phyloP scores from a whole-genome alignment of 345 rosid genomes.

The Melastoma malabathricum region DNA sequence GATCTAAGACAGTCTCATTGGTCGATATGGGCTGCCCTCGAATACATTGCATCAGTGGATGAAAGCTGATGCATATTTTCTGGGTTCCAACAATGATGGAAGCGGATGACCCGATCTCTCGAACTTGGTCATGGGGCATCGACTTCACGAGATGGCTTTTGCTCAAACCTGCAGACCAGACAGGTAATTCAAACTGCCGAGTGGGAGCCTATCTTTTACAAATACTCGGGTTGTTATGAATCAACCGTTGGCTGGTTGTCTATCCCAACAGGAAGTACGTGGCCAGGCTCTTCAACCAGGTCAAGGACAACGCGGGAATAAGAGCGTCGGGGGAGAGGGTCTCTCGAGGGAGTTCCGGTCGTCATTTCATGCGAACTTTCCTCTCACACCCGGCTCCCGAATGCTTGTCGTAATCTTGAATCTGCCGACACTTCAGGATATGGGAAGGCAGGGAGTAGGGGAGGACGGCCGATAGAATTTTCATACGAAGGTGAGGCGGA shows the following conservation, averaged over 20 bases:
- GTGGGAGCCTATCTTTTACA: no score
- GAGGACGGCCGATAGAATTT: constrained; percentile 4
- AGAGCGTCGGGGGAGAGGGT: constrained; percentile 68
- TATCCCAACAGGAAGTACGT: constrained; percentile 43
- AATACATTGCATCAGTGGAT: constrained; percentile 67
- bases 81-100: constrained; percentile 78
- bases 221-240: no score
- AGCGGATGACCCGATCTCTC: constrained; percentile 87
- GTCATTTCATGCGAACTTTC: constrained; percentile 54
- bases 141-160: constrained; percentile 78
- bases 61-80: constrained; percentile 90
- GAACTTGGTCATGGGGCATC: constrained; percentile 92
- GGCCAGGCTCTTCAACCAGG: constrained; percentile 37
- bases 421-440: constrained; percentile 25
- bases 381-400: constrained; percentile 91
- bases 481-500: constrained; percentile 68
- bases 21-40: constrained; percentile 94
- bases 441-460: no score
- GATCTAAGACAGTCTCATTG: constrained; percentile 83
- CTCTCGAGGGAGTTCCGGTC: constrained; percentile 47
- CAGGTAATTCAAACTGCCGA: constrained; percentile 59
- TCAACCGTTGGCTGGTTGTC: no score
- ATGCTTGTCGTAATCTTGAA: constrained; percentile 62
- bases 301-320: constrained; percentile 61
- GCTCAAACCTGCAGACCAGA: constrained; percentile 80